Evolutionary conservation across 108 stramenopile species (phyloP).

Genomic region (Conticribra guillardii): DNA sequence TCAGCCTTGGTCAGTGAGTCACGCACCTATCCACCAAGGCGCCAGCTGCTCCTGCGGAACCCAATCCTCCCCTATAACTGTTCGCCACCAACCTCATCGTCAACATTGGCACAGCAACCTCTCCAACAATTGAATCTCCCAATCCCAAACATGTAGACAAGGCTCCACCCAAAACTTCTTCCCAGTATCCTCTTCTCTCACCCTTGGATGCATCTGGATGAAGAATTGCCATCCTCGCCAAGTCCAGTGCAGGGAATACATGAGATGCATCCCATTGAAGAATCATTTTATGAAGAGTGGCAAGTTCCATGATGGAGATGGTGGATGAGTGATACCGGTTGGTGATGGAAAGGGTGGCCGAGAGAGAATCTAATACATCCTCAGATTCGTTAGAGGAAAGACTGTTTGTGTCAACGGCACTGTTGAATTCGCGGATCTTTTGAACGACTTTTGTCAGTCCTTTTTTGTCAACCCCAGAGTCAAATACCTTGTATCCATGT

Average conservation of each 20-base stretch:
- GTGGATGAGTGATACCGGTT: conserved; percentile 82
- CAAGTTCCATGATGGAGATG: conserved; percentile 55
- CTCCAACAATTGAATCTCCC: conserved; percentile 39
- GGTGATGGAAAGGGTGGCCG: conserved; percentile 64
- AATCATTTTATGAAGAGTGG: conserved; percentile 61
- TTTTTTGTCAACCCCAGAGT: conserved; percentile 60
- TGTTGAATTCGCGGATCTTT: conserved; percentile 74
- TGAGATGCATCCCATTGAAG: conserved; percentile 47
- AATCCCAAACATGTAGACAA: conserved; percentile 41
- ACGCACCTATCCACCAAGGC: conserved; percentile 39
- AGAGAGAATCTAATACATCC: conserved; percentile 38
- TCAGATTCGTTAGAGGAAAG: conserved; percentile 45
- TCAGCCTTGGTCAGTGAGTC: not conserved
- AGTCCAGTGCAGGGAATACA: conserved; percentile 80
- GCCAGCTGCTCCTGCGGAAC: conserved; percentile 64
- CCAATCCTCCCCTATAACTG: conserved; percentile 74
- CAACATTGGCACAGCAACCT: conserved; percentile 88
- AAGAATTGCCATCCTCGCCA: conserved; percentile 72
- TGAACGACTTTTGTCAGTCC: conserved; percentile 71
- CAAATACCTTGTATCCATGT: conserved; percentile 73
- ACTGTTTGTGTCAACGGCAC: conserved; percentile 13
- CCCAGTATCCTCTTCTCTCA: conserved; percentile 58
- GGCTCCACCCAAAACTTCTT: conserved; percentile 39
- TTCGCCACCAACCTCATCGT: conserved; percentile 79
- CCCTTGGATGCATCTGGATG: conserved; percentile 74